Percentiles rank a stretch among this genome's conserved stretches.
phyloP scores from a whole-genome alignment of 306 rosid genomes.

The Mucuna pruriens region DNA sequence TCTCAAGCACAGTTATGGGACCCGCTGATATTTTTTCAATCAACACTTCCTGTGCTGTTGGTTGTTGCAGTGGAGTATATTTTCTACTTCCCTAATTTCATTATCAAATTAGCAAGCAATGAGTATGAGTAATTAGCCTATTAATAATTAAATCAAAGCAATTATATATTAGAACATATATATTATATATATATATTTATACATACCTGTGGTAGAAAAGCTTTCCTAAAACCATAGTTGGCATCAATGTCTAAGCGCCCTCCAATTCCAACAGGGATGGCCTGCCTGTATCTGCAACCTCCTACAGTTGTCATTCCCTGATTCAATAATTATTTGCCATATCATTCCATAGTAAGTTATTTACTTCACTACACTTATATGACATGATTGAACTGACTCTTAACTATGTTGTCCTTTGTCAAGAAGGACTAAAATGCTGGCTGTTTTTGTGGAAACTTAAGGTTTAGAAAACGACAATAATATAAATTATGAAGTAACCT shows the following conservation, averaged over 20 bases:
- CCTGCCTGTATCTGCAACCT: slow-evolving; percentile 74
- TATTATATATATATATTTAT: too few relatives aligned
- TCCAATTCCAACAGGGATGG: slow-evolving; percentile 75
- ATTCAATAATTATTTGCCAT: background rate
- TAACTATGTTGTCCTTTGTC: too few relatives aligned
- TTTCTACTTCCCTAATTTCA: slow-evolving; percentile 71
- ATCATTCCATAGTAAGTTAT: too few relatives aligned
- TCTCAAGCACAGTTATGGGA: slow-evolving; percentile 62
- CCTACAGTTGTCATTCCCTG: slow-evolving; percentile 81
- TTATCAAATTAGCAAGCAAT: slow-evolving; percentile 27
- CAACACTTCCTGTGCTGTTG: slow-evolving; percentile 87
- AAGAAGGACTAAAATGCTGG: too few relatives aligned
- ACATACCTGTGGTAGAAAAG: slow-evolving; percentile 95
- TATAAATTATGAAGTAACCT: slow-evolving; percentile 39
- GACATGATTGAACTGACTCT: background rate
- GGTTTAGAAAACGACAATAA: background rate
- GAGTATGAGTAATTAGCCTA: background rate
- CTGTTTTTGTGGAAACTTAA: too few relatives aligned
- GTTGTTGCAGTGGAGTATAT: slow-evolving; percentile 71
- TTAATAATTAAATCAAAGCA: background rate
- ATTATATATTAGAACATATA: too few relatives aligned
- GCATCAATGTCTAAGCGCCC: slow-evolving; percentile 88
- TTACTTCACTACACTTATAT: too few relatives aligned
- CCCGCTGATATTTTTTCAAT: slow-evolving; percentile 79
- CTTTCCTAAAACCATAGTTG: slow-evolving; percentile 75